A percentile compares a stretch with the other conserved stretches of the same genome.
These are phyloP conservation scores for Parasitella parasitica DNA, from an alignment of 371 early-diverging fungal species.

Conservation along the genomic window DNA sequence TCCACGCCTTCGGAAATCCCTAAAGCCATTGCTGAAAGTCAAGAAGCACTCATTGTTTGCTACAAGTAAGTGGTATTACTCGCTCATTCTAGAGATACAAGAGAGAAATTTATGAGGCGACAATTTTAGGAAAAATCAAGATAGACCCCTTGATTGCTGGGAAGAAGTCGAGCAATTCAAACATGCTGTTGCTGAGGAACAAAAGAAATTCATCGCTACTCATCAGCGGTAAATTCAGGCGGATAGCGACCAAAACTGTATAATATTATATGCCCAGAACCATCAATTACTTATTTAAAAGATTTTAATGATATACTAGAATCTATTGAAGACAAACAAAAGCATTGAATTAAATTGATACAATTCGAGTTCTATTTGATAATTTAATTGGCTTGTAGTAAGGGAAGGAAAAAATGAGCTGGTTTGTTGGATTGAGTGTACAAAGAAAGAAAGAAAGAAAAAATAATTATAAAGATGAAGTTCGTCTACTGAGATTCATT, in stretches of 20 bases:
- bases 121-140: constrained; percentile 45
- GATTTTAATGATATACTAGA: too few species aligned
- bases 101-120: not conserved
- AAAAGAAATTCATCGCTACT: constrained; percentile 51
- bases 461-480: too few species aligned
- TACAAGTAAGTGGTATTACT: constrained; percentile 38
- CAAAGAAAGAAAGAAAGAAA: not conserved
- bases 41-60: constrained; percentile 48
- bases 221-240: constrained; percentile 29
- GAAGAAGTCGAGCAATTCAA: constrained; percentile 67
- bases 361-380: not conserved
- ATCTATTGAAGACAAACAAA: not conserved
- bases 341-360: not conserved
- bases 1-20: constrained; percentile 41
- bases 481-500: constrained; percentile 29
- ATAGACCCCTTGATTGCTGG: constrained; percentile 69
- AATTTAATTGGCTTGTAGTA: not conserved
- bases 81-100: not conserved
- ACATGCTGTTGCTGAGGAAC: constrained; percentile 51
- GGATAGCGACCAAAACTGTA: not conserved
- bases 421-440: not conserved
- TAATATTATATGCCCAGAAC: not conserved
- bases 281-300: not conserved
- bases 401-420: not conserved
- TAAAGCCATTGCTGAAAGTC: constrained; percentile 37